Evolutionary conservation across 176 grass and related monocot genomes (phyloP).

Genomic region (Oropetium thomaeum): DNA sequence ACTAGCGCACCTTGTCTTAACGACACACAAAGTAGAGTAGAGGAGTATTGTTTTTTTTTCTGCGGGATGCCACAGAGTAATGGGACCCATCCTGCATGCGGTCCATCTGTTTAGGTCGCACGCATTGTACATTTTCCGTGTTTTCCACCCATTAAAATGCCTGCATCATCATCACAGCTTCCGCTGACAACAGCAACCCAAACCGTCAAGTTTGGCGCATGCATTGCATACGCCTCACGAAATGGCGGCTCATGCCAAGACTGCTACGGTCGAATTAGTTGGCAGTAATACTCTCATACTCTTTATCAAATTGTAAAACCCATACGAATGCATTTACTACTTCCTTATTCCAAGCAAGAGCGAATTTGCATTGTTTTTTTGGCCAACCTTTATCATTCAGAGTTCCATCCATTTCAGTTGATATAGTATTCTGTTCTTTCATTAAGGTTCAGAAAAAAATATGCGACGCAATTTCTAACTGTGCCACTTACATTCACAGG

Average conservation of each 20-base stretch:
- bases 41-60: conserved; percentile 13
- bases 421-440: not conserved
- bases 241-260: conserved; percentile 51
- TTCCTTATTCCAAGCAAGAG: not conserved
- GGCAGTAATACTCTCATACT: conserved; percentile 1
- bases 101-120: conserved; percentile 38
- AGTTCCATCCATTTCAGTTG: not conserved
- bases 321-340: conserved; percentile 10
- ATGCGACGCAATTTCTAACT: conserved; percentile 21
- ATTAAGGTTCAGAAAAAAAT: not conserved
- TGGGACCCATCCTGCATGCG: conserved; percentile 43
- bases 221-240: conserved; percentile 17
- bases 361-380: not conserved
- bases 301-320: not conserved
- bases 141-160: conserved; percentile 39
- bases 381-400: not conserved
- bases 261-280: not conserved
- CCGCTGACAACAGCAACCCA: conserved; percentile 36
- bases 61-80: conserved; percentile 9
- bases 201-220: conserved; percentile 46
- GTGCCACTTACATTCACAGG: conserved; percentile 1
- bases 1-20: too few relatives aligned
- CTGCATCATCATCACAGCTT: conserved; percentile 47
- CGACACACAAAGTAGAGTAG: too few relatives aligned
- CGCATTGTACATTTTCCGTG: conserved; percentile 45